Base-by-base conservation (phyloP, 208 protist species). In the Trypanosoma caninum region DNA sequence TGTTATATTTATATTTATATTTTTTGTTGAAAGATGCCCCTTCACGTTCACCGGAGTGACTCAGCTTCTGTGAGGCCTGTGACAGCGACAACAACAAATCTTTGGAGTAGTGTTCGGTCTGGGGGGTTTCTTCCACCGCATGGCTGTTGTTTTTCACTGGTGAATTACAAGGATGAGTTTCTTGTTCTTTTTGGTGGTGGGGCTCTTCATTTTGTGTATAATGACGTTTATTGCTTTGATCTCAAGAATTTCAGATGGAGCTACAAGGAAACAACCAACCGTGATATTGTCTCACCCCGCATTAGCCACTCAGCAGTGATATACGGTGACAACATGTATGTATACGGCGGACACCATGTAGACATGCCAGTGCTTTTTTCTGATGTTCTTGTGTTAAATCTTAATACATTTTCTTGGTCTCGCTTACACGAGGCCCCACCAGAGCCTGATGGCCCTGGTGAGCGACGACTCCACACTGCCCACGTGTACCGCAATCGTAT, bases 131-230 rank as follows among this genome's bases (percentile, higher is more conserved):
- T 38, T 6, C 88, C 83, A 6, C 85, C 83, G 23, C 59, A 73
- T 28, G 73, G 65, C 13, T 95, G 89, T 80, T 93, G 89, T 59
- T 75, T 87, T 31, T 80, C 83, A 1, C 45, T 92, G 7, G 72
- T 82, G 3, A 69, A 65, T 52, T 95, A 91, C 69, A 69, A 82
- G 44, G 81, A 93, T 30, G 72, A 82, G 47, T 86, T 75, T 60
- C 77, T 93, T 44, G 67, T 95, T 30, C 41, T 87, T 0, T 95
- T 93, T 41, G 89, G 85, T 35, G 89, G 89, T 20, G 86, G 80
- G 14, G 84, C 82, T 0, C 59, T 76, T 7, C 51, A 72, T 20
- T 52, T 44, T 33, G 68, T 60, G 48, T 73, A 41, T 71, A 84
- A 84, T 67, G 68, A 64, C 35, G 76, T 82, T 38, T 76, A 77